phyloP scores from a whole-genome alignment of 2,329 filamentous ascomycete genomes.

The Verticillium zaregamsianum region DNA sequence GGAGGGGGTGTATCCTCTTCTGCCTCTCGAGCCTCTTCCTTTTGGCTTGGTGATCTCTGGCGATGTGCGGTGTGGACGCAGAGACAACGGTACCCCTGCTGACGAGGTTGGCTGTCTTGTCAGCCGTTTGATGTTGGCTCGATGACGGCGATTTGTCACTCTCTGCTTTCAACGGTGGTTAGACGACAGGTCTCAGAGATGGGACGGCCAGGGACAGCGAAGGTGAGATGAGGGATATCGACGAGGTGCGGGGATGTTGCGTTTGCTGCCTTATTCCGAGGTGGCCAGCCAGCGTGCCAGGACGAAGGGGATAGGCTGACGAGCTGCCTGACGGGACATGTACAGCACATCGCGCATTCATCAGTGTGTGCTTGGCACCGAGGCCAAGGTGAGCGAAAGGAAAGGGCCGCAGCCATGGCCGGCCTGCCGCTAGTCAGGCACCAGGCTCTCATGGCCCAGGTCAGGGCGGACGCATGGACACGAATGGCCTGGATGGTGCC shows the following conservation, averaged over 20 bases:
- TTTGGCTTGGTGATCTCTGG: constrained; percentile 2
- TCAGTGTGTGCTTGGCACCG: background rate
- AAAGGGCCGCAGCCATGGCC: background rate
- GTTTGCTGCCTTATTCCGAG: background rate
- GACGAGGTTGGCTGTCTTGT: background rate
- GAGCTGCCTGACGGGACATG: background rate
- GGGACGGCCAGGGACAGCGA: background rate
- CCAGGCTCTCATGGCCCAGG: background rate
- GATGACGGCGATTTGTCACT: background rate
- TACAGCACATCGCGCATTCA: background rate
- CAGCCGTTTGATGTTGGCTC: background rate
- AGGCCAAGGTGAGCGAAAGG: background rate
- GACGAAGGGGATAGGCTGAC: background rate
- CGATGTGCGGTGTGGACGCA: background rate
- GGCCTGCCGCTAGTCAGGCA: background rate
- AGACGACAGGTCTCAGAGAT: background rate
- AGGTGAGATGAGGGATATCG: background rate
- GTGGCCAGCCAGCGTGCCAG: background rate
- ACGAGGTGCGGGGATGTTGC: background rate
- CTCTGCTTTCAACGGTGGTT: background rate
- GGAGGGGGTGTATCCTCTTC: constrained; percentile 3
- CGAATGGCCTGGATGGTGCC: constrained; percentile 10
- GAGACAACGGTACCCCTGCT: background rate
- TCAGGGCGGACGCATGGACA: background rate
- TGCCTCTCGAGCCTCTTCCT: constrained; percentile 22